Evolutionary conservation across 805 yeast species (phyloP), one percentile per base, ranked within the genome.

Genomic region (Pichia insulana): DNA sequence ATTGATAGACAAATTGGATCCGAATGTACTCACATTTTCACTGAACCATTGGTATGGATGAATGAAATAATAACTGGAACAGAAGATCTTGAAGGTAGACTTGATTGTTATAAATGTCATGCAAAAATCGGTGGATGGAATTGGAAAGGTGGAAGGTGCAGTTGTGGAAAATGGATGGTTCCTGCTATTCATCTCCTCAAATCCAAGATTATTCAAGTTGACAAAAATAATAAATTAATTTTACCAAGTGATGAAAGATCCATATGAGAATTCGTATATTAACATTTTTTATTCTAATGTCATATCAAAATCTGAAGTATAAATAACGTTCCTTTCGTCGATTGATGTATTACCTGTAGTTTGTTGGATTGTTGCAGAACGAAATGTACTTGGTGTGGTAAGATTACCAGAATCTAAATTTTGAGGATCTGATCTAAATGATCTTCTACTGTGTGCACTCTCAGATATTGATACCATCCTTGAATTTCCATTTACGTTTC

Each of bases 1-100:
- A 68, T 80, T 28, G 74, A 76, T 37, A 68, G 71, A 4, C 71
- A 74, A 49, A 71, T 69, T 31, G 88, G 82, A 0, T 69, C 80
- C 18, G 61, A 58, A 5, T 90, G 98, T 61, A 83, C 94, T 7
- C 96, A 89, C 59, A 82, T 69, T 57, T 92, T 88, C 53, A 68
- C 84, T 25, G 97, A 92, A 61, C 97, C 97, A 0, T 64, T 90
- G 41, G 70, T 70, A 28, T 92, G 98, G 98, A 92, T 92, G 98
- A 74, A 80, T 45, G 66, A 43, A 11, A 42, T 37, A 19, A 33
- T 45, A 17, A 39, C 25, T 41, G 45, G 40, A 37, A 71, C 73
- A 50, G 85, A 85, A 30, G 83, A 78, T 40, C 54, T 92, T 8
- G 97, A 90, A 59, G 98, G 98, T 2, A 85, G 83, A 55, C 77